Percentiles rank a stretch among this genome's conserved stretches.
These are phyloP conservation scores for Chaetoscypha palmicola DNA, from an alignment of 2,329 filamentous ascomycete species.

Conservation along the genomic window DNA sequence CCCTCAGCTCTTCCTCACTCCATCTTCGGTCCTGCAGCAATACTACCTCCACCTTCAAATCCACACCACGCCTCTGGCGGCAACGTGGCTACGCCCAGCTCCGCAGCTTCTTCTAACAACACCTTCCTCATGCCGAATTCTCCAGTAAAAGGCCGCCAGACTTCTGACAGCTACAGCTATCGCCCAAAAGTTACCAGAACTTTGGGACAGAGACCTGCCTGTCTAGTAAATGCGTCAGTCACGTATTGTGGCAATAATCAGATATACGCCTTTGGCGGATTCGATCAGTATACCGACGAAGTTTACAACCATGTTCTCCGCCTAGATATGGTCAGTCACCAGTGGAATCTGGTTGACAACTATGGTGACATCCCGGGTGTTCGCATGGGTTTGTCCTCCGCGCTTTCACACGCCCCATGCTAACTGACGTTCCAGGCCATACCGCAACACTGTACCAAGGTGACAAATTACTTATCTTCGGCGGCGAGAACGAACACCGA, in stretches of 20 bases:
- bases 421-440: conserved; percentile 55
- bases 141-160: conserved; percentile 59
- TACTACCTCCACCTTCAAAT: conserved; percentile 4
- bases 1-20: conserved; percentile 36
- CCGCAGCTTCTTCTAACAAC: conserved; percentile 55
- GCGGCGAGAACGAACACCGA: conserved; percentile 94
- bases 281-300: conserved; percentile 98
- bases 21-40: conserved; percentile 37
- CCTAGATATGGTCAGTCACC: conserved; percentile 77
- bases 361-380: conserved; percentile 97
- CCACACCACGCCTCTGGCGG: conserved; percentile 14
- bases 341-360: conserved; percentile 96
- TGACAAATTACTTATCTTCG: conserved; percentile 93
- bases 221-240: conserved; percentile 94
- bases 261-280: conserved; percentile 97
- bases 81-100: conserved; percentile 37
- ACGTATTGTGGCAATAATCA: conserved; percentile 98
- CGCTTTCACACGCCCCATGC: background rate
- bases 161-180: conserved; percentile 73
- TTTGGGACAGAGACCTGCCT: conserved; percentile 76
- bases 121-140: conserved; percentile 90
- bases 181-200: conserved; percentile 77
- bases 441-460: conserved; percentile 91
- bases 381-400: conserved; percentile 68
- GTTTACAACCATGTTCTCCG: conserved; percentile 96